A percentile compares a stretch with the other conserved stretches of the same genome.
Evolutionary conservation across 2,329 filamentous ascomycete genomes (phyloP).

Genomic region (Ploettnerulaceae sp.): DNA sequence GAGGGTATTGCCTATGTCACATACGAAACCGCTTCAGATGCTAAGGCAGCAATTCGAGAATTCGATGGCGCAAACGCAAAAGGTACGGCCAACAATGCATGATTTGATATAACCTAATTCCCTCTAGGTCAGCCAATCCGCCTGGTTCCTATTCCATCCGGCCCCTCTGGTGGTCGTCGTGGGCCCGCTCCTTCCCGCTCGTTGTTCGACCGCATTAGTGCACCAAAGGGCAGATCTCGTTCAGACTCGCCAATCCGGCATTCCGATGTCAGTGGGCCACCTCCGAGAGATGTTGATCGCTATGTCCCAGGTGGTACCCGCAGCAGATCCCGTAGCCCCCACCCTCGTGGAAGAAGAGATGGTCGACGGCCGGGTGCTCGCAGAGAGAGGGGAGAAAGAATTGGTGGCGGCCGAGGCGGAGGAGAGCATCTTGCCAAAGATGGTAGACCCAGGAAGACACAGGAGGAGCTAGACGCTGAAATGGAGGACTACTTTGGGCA

Average conservation of each 20-base stretch:
- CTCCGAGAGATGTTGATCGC: slow-evolving; percentile 34
- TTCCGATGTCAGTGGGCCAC: slow-evolving; percentile 32
- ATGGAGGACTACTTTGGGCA: slow-evolving; percentile 88
- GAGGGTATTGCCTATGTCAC: slow-evolving; percentile 81
- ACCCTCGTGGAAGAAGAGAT: slow-evolving; percentile 46
- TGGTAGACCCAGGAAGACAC: slow-evolving; percentile 68
- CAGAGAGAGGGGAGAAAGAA: slow-evolving; percentile 36
- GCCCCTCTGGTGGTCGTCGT: slow-evolving; percentile 40
- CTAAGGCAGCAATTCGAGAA: slow-evolving; percentile 67
- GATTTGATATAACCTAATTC: slow-evolving; percentile 12
- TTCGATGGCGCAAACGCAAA: slow-evolving; percentile 91
- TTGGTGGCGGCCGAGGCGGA: slow-evolving; percentile 33
- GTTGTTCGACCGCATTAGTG: slow-evolving; percentile 56
- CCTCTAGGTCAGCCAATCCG: slow-evolving; percentile 70
- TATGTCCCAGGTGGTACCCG: slow-evolving; percentile 33
- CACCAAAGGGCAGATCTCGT: slow-evolving; percentile 49
- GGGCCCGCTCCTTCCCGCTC: slow-evolving; percentile 53
- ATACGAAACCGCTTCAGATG: slow-evolving; percentile 67
- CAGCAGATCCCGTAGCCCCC: slow-evolving; percentile 55
- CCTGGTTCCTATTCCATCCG: slow-evolving; percentile 57
- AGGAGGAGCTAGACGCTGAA: slow-evolving; percentile 89
- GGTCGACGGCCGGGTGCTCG: slow-evolving; percentile 48
- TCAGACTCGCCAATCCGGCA: slow-evolving; percentile 50
- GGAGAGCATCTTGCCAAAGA: slow-evolving; percentile 43
- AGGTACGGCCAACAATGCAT: slow-evolving; percentile 40